These are phyloP conservation scores for Kodamaea ohmeri DNA, from an alignment of 1,139 yeast genomes.

Conservation along the genomic window DNA sequence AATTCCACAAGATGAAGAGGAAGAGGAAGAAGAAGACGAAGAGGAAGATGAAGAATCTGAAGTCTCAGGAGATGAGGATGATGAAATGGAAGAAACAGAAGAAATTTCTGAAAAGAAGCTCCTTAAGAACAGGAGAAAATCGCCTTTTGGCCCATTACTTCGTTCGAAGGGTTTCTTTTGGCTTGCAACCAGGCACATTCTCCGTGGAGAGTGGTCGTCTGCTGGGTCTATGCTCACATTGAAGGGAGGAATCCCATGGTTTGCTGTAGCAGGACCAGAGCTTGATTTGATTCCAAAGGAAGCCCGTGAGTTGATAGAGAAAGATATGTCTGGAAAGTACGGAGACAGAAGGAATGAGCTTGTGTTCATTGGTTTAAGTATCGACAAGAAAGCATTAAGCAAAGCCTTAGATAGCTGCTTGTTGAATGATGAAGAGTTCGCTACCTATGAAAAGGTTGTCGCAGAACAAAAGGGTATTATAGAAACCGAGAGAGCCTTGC, in stretches of 20 bases:
- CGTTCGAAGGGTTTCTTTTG: conserved; percentile 47
- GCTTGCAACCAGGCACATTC: conserved; percentile 43
- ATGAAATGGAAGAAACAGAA: conserved; percentile 18
- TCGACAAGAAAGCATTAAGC: conserved; percentile 25
- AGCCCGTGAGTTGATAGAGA: conserved; percentile 27
- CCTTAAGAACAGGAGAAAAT: conserved; percentile 30
- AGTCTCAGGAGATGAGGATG: conserved; percentile 16
- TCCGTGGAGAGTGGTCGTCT: conserved; percentile 47
- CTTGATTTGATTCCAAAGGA: conserved; percentile 27
- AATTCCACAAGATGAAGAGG: conserved; percentile 15
- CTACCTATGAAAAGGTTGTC: conserved; percentile 24
- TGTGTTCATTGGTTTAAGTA: conserved; percentile 42
- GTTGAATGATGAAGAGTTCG: conserved; percentile 34
- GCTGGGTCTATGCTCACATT: conserved; percentile 45
- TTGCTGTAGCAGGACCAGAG: conserved; percentile 36
- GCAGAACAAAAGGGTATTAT: conserved; percentile 24
- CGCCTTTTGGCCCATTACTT: conserved; percentile 35
- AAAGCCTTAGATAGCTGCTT: conserved; percentile 34
- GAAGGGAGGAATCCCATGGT: conserved; percentile 47
- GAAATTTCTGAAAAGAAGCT: conserved; percentile 22
- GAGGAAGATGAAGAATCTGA: conserved; percentile 15
- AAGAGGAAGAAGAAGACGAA: conserved; percentile 16
- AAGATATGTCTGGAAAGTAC: conserved; percentile 35
- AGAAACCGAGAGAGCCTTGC: conserved; percentile 29
- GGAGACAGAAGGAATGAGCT: conserved; percentile 47